Evolutionary conservation across 1,284 basidiomycete genomes (phyloP), one percentile per base, ranked within the genome.

Genomic region (Sanguinoderma infundibulare): DNA sequence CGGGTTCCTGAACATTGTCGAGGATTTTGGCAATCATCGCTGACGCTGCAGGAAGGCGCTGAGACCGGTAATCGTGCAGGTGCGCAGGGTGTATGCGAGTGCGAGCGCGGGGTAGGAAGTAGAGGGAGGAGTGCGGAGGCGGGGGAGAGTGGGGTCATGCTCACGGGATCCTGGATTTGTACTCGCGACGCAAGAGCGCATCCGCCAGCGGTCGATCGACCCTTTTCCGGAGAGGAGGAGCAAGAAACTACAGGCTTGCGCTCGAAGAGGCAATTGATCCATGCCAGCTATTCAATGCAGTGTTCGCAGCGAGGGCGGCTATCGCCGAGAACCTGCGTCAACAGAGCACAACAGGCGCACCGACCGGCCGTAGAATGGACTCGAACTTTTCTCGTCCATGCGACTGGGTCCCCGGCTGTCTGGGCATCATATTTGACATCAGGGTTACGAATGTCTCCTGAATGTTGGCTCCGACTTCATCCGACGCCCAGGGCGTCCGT

Each of bases 1-100:
- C 64, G 8, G 76, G 75, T 55, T 74, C 65, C 60, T 62, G 60
- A 51, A 66, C 61, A 34, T 57, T 42, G 54, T 58, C 61, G 52
- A 63, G 58, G 28, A 66, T 60, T 61, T 73, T 73, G n/a, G 69
- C 65, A 55, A 72, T 73, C 72, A 73, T 73, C 20, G 65, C 63
- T 34, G 60, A 55, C 68, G 70, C 70, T 35, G 67, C 59, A 44
- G 28, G 35, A 26, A n/a, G 55, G 40, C 32, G 26, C 22, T 28
- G 20, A 54, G 50, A 62, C 47, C 53, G 55, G 34, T 46, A 53
- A 53, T 60, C 59, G n/a, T 47, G 53, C 55, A 47, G 59, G 52
- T 55, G 57, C 61, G 58, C 60, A 7, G 42, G 39, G 59, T 22
- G 53, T 40, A 42, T 47, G 56, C 56, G 59, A 46, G 55, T 44